phyloP scores from a whole-genome alignment of 2,329 filamentous ascomycete species.

The Microcera coccophila region DNA sequence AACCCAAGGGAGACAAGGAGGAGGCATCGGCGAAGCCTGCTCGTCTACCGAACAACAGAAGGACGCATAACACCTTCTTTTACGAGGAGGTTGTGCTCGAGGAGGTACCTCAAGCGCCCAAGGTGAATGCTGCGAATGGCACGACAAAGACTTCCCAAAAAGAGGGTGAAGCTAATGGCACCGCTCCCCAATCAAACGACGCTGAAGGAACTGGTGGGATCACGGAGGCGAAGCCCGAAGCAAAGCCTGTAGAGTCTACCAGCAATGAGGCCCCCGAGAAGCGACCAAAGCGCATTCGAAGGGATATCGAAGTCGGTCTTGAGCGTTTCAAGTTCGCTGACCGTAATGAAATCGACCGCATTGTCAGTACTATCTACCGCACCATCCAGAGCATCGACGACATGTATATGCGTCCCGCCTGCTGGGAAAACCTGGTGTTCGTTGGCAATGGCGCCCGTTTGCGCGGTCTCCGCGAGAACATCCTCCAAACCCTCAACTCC shows the following conservation, averaged over 20 bases:
- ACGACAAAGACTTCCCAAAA: conserved; percentile 14
- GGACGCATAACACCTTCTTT: conserved; percentile 65
- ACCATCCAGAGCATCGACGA: conserved; percentile 81
- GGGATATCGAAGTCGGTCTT: conserved; percentile 70
- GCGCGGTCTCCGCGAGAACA: conserved; percentile 81
- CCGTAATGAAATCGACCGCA: conserved; percentile 72
- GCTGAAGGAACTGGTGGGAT: conserved; percentile 16
- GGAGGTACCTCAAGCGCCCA: conserved; percentile 38
- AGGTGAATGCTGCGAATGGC: conserved; percentile 18
- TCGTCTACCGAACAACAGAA: conserved; percentile 68
- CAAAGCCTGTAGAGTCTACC: conserved; percentile 7
- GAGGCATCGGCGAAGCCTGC: conserved; percentile 52
- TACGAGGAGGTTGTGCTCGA: conserved; percentile 66
- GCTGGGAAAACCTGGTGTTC: conserved; percentile 91
- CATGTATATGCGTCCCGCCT: conserved; percentile 74
- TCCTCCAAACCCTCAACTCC: conserved; percentile 71
- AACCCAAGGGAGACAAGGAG: conserved; percentile 48
- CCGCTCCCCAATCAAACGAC: conserved; percentile 14
- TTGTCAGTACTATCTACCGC: conserved; percentile 79
- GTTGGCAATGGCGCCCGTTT: conserved; percentile 78
- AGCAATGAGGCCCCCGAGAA: conserved; percentile 37
- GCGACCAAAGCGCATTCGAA: conserved; percentile 55
- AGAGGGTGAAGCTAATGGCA: conserved; percentile 14
- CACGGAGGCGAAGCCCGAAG: conserved; percentile 20
- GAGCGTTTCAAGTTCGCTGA: conserved; percentile 70